A percentile compares a stretch with the other conserved stretches of the same genome.
Conservation (phyloP, 106 monocot species). For the Allium sativum region DNA sequence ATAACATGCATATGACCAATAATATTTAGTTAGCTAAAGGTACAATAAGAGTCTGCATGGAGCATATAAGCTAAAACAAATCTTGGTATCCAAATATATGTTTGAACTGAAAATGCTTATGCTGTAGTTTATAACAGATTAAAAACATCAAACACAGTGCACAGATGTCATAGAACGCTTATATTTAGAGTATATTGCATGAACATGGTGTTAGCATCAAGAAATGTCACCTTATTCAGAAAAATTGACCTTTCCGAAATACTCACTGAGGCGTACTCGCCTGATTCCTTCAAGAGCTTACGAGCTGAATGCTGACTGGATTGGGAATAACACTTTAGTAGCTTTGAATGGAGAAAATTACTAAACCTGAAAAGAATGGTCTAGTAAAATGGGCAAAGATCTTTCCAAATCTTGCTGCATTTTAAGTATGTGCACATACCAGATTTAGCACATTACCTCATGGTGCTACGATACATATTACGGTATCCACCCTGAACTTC, state of each 20-base stretch:
- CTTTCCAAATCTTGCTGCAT: not conserved
- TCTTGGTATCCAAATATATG: too few relatives aligned
- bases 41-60: too few relatives aligned
- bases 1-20: too few relatives aligned
- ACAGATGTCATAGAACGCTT: not conserved
- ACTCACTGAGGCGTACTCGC: constrained; percentile 14
- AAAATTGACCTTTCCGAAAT: constrained; percentile 24
- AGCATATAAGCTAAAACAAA: too few relatives aligned
- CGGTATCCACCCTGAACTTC: constrained; percentile 21
- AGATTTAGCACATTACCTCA: constrained; percentile 21
- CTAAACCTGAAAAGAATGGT: constrained; percentile 24
- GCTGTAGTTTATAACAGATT: not conserved
- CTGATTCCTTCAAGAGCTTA: constrained; percentile 28
- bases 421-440: not conserved
- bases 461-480: constrained; percentile 16
- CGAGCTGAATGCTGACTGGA: constrained; percentile 17
- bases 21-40: too few relatives aligned
- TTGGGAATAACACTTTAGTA: constrained; percentile 26
- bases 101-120: not conserved
- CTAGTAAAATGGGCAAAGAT: not conserved
- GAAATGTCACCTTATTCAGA: constrained; percentile 28
- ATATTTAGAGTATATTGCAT: too few relatives aligned
- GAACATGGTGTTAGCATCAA: not conserved
- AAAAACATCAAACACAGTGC: not conserved
- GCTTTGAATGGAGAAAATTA: constrained; percentile 24